A percentile compares a stretch with the other conserved stretches of the same genome.
Evolutionary conservation across 176 grass and related monocot genomes (phyloP).

Genomic region (barley (Hordeum vulgare)): MorexV3_pseudomolecules_assembly NC_058522.1:552799413-552799912

Average conservation of each 20-base stretch:
- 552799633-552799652: too few species aligned
- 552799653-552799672: not conserved
- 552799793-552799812: not conserved
- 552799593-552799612: not conserved
- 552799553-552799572: not conserved
- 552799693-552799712: not conserved
- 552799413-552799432: too few species aligned
- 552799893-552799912: not conserved
- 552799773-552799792: not conserved
- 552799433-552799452: too few species aligned
- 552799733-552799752: not conserved
- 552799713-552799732: not conserved
- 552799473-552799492: too few species aligned
- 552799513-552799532: not conserved
- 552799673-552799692: not conserved
- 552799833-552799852: not conserved
- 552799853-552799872: not conserved
- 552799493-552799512: too few species aligned
- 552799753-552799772: not conserved
- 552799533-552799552: not conserved
- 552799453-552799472: too few species aligned
- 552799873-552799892: not conserved
- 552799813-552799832: not conserved
- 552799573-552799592: not conserved
- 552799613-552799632: not conserved